A percentile compares a stretch with the other conserved stretches of the same genome.
phyloP scores from a whole-genome alignment of 495 filamentous ascomycete species.

The Neurospora intermedia region DNA sequence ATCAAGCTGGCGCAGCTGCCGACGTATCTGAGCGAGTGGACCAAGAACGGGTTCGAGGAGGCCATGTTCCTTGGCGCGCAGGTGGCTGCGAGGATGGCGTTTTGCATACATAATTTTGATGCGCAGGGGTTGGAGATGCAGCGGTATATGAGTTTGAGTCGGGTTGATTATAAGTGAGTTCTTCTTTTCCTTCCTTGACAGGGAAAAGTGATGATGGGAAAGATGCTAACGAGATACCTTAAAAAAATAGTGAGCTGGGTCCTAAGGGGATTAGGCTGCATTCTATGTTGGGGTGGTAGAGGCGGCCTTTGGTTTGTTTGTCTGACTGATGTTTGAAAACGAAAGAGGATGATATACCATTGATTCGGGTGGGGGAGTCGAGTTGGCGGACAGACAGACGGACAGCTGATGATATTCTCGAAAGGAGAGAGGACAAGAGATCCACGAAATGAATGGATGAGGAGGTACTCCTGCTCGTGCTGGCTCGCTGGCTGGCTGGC shows the following conservation, averaged over 20 bases:
- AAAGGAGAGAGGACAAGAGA: not conserved
- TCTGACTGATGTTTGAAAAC: not conserved
- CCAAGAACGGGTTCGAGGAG: constrained; percentile 70
- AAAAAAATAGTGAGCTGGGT: constrained; percentile 25
- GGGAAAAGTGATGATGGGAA: too few relatives aligned
- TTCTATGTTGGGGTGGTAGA: constrained; percentile 27
- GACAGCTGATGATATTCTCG: not conserved
- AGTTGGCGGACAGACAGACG: not conserved
- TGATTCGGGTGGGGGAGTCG: not conserved
- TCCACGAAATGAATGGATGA: not conserved
- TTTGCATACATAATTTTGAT: constrained; percentile 42
- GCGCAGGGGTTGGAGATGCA: constrained; percentile 28
- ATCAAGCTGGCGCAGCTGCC: constrained; percentile 72
- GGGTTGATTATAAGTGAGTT: constrained; percentile 40
- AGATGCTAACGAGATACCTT: not conserved
- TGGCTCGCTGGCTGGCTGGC: not conserved
- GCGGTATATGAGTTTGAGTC: constrained; percentile 32
- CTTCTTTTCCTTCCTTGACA: too few relatives aligned
- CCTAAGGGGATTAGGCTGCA: constrained; percentile 32
- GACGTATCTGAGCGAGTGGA: constrained; percentile 90
- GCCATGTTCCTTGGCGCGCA: constrained; percentile 73
- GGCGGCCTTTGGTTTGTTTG: too few relatives aligned
- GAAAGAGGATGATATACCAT: not conserved
- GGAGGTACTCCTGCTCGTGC: not conserved
- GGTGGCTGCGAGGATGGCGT: constrained; percentile 65